phyloP scores from a whole-genome alignment of 2,329 filamentous ascomycete species.

The Cylindrodendrum hubeiense region DNA sequence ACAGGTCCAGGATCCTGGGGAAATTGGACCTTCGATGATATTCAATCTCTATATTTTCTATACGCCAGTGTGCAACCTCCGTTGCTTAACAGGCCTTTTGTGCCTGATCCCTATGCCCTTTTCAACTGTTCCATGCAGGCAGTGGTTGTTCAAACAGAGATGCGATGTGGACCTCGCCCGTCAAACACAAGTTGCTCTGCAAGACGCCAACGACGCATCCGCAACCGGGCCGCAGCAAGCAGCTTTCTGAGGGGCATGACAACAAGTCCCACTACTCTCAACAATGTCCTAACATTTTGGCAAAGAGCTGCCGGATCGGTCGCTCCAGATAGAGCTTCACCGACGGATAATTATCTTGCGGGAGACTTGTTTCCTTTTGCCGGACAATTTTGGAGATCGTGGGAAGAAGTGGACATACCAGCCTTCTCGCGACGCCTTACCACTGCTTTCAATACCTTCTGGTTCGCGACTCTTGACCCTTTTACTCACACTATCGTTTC shows the following conservation, averaged over 20 bases:
- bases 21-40: background rate
- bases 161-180: background rate
- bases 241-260: background rate
- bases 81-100: too few relatives aligned
- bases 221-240: background rate
- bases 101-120: too few relatives aligned
- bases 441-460: conserved; percentile 24
- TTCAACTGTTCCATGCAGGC: conserved; percentile 3
- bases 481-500: background rate
- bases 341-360: conserved; percentile 12
- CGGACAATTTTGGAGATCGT: background rate
- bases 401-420: background rate
- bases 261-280: background rate
- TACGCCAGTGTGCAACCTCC: background rate
- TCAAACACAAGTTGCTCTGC: background rate
- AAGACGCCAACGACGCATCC: background rate
- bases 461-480: conserved; percentile 12
- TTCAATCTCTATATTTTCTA: background rate
- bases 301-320: background rate
- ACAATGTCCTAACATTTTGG: background rate
- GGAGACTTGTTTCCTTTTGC: background rate
- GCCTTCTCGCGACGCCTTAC: conserved; percentile 21
- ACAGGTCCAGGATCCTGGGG: background rate
- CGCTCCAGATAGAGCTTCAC: too few relatives aligned
- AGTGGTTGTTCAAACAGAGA: background rate